Base-by-base conservation (phyloP, 1,139 yeast genomes). In the Magnusiomyces magnusii region DNA sequence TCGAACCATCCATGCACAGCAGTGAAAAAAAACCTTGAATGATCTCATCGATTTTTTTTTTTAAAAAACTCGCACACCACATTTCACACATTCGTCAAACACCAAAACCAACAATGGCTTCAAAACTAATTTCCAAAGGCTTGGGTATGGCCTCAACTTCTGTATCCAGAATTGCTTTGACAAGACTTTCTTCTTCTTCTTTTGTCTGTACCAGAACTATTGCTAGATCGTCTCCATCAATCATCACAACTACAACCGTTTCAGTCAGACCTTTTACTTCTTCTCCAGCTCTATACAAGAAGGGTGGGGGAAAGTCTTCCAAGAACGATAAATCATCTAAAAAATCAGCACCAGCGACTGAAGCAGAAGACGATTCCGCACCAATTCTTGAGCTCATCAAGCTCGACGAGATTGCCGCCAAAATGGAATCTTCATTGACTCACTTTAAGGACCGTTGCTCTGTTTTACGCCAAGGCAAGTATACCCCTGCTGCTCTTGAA, bases 401-500 rank as follows among this genome's bases (percentile, higher is more conserved):
- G 44, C 28, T 62, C 17, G 56, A 54, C 68, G 73, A 54, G 75
- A 76, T 82, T 9, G 81, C 79, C 49, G 59, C 68, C 2, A 76
- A 78, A 58, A 85, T 83, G 66, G 77, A 80, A 39, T 70, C 71
- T 1, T 74, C 85, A 0, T 62, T 87, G 10, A 82, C 79, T 1
- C 71, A 73, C 55, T 87, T 85, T 69, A 74, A 78, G 58, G 83
- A 83, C 63, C 78, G 76, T 57, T 76, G 86, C 36, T 80, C 79
- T 55, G 90, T 85, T 62, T 75, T 83, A 57, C 87, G 84, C 66
- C 75, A 84, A 66, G 95, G 95, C 1, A 81, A 80, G 60, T 77
- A 88, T 2, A 84, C 84, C 64, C 85, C 92, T 0, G 76, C 77
- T 42, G 79, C 86, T 28, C 87, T 90, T 66, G 87, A 87, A 70